Evolutionary conservation across 73 alveolate species (phyloP), one percentile per base, ranked within the genome.

Genomic region (Stentor roeselii): DNA sequence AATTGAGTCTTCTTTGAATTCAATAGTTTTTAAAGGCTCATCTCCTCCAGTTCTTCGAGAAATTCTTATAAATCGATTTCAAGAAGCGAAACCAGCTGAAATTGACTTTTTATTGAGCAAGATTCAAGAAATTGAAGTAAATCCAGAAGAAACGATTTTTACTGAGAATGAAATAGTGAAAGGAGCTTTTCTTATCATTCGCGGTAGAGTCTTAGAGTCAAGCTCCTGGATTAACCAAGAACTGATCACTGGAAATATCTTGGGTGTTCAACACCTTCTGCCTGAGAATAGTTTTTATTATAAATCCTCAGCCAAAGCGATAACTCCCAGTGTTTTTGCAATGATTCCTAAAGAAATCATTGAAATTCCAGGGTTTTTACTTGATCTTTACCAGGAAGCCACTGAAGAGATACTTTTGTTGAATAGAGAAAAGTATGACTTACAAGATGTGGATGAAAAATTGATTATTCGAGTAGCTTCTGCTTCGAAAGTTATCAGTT

Each of bases 181-280:
- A 76, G 42, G 60, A 59, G 85, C 76, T 75, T 86, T 40, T n/a
- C 61, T 67, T 59, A 61, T 34, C 50, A 82, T 75, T n/a, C 38
- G 15, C 32, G 86, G 67, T 35, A 40, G 78, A 27, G 50, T 78
- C 35, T 32, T 3, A 31, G 40, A 39, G 78, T 27, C 39, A 42
- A 15, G 38, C 30, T 58, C 58, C n/a, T 86, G 76, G 36, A 60
- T 86, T 21, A 78, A 86, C 15, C 85, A 86, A 21, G 42, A 82
- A 82, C 50, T 82, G 39, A 60, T 80, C 32, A 61, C n/a, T n/a
- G 92, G 92, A 38, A 77, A 75, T 3, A 86, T 86, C 38, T 87
- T 80, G 42, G 86, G 50, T 3, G 85, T 80, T 27, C 88, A 86
- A 58, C 85, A 78, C 2, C 39, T 59, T 75, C 60, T 40, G 35